Percentiles rank a stretch among this genome's conserved stretches.
These are phyloP conservation scores for Tephrocybe sp. DNA, from an alignment of 768 basidiomycete genomes.

Conservation along the genomic window DNA sequence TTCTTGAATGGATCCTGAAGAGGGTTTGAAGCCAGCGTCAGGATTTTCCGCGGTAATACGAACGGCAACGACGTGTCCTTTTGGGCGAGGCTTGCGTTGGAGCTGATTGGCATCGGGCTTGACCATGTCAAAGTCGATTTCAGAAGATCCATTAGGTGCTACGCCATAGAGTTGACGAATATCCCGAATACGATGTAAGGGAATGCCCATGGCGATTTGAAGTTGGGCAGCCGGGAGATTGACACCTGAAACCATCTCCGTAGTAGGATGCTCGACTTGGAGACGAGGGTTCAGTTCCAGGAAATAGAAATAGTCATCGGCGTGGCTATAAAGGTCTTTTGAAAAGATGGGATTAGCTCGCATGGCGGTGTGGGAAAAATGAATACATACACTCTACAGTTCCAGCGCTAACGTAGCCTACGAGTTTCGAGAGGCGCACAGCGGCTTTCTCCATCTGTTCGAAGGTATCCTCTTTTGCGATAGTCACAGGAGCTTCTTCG, in stretches of 20 bases:
- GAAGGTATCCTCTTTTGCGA: constrained; percentile 88
- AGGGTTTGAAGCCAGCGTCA: constrained; percentile 99
- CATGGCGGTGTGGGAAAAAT: constrained; percentile 9
- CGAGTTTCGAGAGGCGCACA: constrained; percentile 97
- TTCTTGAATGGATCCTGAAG: constrained; percentile 94
- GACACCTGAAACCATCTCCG: constrained; percentile 99
- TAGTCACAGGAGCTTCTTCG: constrained; percentile 98
- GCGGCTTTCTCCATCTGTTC: constrained; percentile 99
- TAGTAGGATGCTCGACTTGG: constrained; percentile 99
- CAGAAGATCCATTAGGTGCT: constrained; percentile 82
- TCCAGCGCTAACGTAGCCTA: constrained; percentile 98
- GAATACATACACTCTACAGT: constrained; percentile 86
- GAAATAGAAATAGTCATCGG: constrained; percentile 95
- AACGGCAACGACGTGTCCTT: constrained; percentile 98
- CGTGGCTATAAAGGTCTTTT: constrained; percentile 89
- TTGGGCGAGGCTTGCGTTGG: constrained; percentile 94
- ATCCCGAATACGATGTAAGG: constrained; percentile 91
- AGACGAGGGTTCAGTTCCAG: constrained; percentile 98
- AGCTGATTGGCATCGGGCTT: constrained; percentile 84
- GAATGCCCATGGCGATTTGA: constrained; percentile 97
- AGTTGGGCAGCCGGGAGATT: constrained; percentile 97
- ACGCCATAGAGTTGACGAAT: constrained; percentile 96
- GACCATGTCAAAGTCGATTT: constrained; percentile 96
- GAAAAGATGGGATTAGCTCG: constrained; percentile 6
- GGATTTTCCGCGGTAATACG: constrained; percentile 99